A percentile compares a stretch with the other conserved stretches of the same genome.
phyloP scores from a whole-genome alignment of 83 land plant genomes.

The Isoetes engelmannii region DNA sequence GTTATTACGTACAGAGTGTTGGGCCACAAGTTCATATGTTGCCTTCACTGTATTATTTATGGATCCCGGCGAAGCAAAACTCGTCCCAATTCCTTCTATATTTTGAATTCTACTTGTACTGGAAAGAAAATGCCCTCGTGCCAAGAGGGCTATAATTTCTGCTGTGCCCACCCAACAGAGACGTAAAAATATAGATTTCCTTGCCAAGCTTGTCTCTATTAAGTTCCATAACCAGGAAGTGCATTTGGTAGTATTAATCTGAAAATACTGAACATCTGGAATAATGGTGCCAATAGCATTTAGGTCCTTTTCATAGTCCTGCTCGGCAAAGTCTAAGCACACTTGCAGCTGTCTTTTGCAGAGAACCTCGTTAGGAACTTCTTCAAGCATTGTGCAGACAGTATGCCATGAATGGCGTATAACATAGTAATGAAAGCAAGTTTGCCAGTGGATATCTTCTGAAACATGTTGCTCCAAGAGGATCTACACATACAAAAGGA shows the following conservation, averaged over 20 bases:
- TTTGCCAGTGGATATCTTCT: not conserved
- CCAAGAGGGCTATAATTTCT: constrained; percentile 57
- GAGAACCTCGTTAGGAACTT: too few species aligned
- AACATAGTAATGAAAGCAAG: constrained; percentile 19
- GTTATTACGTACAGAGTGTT: constrained; percentile 48
- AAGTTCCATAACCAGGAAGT: constrained; percentile 55
- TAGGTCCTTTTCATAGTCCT: constrained; percentile 28
- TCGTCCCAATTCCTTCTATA: not conserved
- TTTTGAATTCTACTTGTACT: not conserved
- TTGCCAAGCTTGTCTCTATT: constrained; percentile 67
- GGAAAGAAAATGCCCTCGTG: constrained; percentile 49
- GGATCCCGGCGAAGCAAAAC: not conserved
- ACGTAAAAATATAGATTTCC: constrained; percentile 57
- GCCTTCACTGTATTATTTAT: constrained; percentile 46
- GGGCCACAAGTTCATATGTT: constrained; percentile 59
- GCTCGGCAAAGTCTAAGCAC: constrained; percentile 3
- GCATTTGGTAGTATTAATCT: constrained; percentile 33
- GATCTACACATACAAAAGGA: too few species aligned
- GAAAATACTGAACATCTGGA: constrained; percentile 43
- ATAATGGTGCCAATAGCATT: constrained; percentile 45
- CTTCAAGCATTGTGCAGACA: too few species aligned
- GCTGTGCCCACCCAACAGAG: constrained; percentile 61
- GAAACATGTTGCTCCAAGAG: too few species aligned
- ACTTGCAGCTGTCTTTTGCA: constrained; percentile 19
- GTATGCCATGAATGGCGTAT: too few species aligned